Conservation (phyloP, 1,284 basidiomycete genomes). For the Puccinia horiana region DNA sequence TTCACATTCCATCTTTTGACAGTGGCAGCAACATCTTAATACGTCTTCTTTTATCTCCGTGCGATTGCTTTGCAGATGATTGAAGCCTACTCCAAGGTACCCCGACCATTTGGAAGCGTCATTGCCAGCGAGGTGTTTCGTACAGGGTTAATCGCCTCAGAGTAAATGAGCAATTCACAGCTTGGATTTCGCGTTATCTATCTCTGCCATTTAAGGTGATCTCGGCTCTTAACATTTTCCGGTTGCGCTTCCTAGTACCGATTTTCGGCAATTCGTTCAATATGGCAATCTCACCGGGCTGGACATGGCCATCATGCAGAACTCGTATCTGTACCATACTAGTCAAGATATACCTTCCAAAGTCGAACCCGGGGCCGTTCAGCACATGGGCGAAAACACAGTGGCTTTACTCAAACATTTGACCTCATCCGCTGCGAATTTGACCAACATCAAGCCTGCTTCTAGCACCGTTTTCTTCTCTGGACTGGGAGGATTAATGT, state of each 20-base stretch:
- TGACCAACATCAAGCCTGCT: constrained; percentile 68
- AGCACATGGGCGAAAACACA: constrained; percentile 91
- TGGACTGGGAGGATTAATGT: constrained; percentile 68
- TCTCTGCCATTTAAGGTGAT: constrained; percentile 53
- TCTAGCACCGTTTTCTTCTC: constrained; percentile 69
- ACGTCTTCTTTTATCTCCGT: constrained; percentile 3
- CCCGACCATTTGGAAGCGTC: constrained; percentile 85
- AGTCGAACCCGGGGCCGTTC: constrained; percentile 72
- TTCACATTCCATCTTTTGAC: not conserved
- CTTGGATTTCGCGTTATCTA: constrained; percentile 30
- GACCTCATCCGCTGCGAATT: constrained; percentile 66
- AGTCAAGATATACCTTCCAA: constrained; percentile 80
- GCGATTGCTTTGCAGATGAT: constrained; percentile 67
- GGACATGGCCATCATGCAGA: constrained; percentile 89
- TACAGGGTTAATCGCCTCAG: constrained; percentile 85
- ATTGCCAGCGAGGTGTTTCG: constrained; percentile 92
- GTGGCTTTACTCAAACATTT: constrained; percentile 79
- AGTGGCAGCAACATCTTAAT: not conserved
- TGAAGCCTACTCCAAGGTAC: constrained; percentile 80
- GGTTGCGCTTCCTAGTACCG: constrained; percentile 66
- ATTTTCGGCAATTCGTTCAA: constrained; percentile 89
- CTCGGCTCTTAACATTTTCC: constrained; percentile 10
- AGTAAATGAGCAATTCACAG: constrained; percentile 64
- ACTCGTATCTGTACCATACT: constrained; percentile 91
- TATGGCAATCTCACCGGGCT: constrained; percentile 68